Base-by-base conservation (phyloP, 2,329 filamentous ascomycete genomes). In the Aureobasidium lini region DNA sequence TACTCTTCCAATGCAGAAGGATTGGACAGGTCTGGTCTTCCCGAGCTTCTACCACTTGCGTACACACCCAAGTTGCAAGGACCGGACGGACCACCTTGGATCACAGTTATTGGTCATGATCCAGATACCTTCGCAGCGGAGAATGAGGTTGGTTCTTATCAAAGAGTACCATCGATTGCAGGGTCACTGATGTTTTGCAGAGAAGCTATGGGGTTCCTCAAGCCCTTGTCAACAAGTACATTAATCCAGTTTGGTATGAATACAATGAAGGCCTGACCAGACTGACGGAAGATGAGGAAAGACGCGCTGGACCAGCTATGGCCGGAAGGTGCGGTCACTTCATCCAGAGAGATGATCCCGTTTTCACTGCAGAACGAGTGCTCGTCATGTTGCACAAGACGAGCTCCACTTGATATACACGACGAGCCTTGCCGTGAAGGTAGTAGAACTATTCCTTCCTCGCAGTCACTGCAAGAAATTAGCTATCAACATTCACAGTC, bases 41-140 rank as follows among this genome's bases (percentile, higher is more conserved):
- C 71, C 0, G 62, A 61, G 3, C 64, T 82, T 3, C 67, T 83
- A 1, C 80, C 81, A 0, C 60, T 69, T 2, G 70, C 76, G 2
- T 72, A 78, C 60, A 60, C 59, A 4, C 81, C 81, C 0, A 63
- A 54, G 18, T 66, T 83, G 4, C 63, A 72, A 7, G 72, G 72
- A 2, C 68, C 64, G 1, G 72, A 71, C 2, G 64, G 59, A 8
- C 66, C 70, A 0, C 77, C 78, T 0, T 75, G 72, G 57, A 63
- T 83, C 18, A 77, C 75, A 0, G 79, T 83, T 2, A 76, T 81
- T 0, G 81, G 79, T 0, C 81, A 83, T 66, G 81, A 83, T 57
- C 77, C 75, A 67, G 75, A 79, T 8, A 70, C 71, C 1, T 83
- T 83, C 64, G 79, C 79, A 10, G 66, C 66, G 61, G 66, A 64